Conservation (phyloP, 495 filamentous ascomycete species). For the Trichoderma orchidacearum region DNA sequence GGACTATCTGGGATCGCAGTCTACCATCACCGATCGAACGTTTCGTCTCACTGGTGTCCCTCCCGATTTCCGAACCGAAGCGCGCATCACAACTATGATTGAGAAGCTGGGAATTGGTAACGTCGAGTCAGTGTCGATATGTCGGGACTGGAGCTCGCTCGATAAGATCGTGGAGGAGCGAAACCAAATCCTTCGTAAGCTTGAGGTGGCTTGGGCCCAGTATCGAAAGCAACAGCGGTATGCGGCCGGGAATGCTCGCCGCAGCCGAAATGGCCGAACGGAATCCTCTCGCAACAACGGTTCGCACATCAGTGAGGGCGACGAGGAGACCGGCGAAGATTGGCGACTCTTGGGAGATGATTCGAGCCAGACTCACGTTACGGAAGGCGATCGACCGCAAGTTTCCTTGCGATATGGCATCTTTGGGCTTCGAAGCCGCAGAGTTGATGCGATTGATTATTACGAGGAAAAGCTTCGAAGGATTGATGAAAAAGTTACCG, state of each 20-base stretch:
- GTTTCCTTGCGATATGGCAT: slow-evolving; percentile 69
- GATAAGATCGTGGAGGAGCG: slow-evolving; percentile 64
- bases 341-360: slow-evolving; percentile 37
- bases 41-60: slow-evolving; percentile 88
- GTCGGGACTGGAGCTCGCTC: slow-evolving; percentile 73
- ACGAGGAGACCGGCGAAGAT: slow-evolving; percentile 30
- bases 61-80: slow-evolving; percentile 60
- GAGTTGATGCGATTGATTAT: slow-evolving; percentile 84
- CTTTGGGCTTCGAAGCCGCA: slow-evolving; percentile 54
- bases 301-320: slow-evolving; percentile 6
- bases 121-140: slow-evolving; percentile 79
- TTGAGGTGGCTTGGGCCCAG: slow-evolving; percentile 79
- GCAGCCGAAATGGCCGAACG: not conserved
- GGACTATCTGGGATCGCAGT: slow-evolving; percentile 83
- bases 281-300: not conserved
- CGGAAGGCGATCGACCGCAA: slow-evolving; percentile 43
- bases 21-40: slow-evolving; percentile 86
- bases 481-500: slow-evolving; percentile 62
- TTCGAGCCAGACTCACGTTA: slow-evolving; percentile 18
- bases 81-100: slow-evolving; percentile 73
- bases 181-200: slow-evolving; percentile 45
- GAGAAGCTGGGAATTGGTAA: slow-evolving; percentile 85
- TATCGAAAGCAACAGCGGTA: slow-evolving; percentile 18
- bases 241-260: not conserved
- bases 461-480: slow-evolving; percentile 75